These are phyloP conservation scores for Alternaria ethzedia DNA, from an alignment of 2,329 filamentous ascomycete genomes.

Conservation along the genomic window DNA sequence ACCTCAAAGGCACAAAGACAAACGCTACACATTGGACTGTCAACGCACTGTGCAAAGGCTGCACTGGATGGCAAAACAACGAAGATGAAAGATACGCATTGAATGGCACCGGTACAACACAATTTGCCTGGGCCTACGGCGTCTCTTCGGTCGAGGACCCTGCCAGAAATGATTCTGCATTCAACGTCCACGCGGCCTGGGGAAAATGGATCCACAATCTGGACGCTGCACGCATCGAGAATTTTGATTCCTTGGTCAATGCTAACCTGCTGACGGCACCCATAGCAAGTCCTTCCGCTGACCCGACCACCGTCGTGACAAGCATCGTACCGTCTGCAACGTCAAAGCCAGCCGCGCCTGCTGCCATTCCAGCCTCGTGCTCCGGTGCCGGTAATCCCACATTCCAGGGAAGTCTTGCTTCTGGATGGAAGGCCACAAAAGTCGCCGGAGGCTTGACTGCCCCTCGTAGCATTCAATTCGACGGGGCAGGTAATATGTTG, in stretches of 20 bases:
- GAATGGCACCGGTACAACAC: slow-evolving; percentile 32
- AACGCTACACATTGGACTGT: slow-evolving; percentile 45
- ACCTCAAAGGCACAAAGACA: slow-evolving; percentile 37
- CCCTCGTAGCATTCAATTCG: slow-evolving; percentile 42
- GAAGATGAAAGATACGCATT: slow-evolving; percentile 36
- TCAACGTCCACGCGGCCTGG: slow-evolving; percentile 39
- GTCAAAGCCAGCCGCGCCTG: slow-evolving; percentile 20
- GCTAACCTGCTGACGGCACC: slow-evolving; percentile 38
- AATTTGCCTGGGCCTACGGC: slow-evolving; percentile 44
- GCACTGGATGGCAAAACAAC: slow-evolving; percentile 38
- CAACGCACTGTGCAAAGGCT: slow-evolving; percentile 38
- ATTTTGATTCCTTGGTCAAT: slow-evolving; percentile 40
- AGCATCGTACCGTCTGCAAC: slow-evolving; percentile 25
- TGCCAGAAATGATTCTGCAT: slow-evolving; percentile 39
- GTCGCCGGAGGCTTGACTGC: slow-evolving; percentile 37
- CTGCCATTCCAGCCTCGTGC: slow-evolving; percentile 40
- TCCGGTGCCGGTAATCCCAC: slow-evolving; percentile 33
- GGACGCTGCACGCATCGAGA: slow-evolving; percentile 37
- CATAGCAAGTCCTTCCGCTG: slow-evolving; percentile 22
- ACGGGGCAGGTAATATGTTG: slow-evolving; percentile 42
- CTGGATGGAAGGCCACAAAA: slow-evolving; percentile 44
- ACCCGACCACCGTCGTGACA: slow-evolving; percentile 30
- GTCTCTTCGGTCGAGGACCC: slow-evolving; percentile 34
- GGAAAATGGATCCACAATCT: slow-evolving; percentile 44
- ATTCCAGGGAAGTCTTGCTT: slow-evolving; percentile 32